Evolutionary conservation across 768 basidiomycete species (phyloP).

Genomic region (Suillus brevipes): DNA sequence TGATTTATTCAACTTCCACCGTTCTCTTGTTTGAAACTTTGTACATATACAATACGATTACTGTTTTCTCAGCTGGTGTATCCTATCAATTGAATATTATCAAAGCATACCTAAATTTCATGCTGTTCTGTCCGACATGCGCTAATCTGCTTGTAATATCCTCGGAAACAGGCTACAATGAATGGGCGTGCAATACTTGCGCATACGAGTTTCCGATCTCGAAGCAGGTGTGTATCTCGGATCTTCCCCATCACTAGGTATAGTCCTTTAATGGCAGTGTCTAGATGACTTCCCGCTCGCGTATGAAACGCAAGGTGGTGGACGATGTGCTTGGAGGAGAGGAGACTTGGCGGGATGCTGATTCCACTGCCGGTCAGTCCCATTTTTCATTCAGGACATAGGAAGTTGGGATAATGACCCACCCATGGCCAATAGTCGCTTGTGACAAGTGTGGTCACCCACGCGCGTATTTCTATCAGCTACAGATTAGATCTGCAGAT

Average conservation of each 20-base stretch:
- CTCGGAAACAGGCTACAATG: conserved; percentile 77
- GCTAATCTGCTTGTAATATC: conserved; percentile 84
- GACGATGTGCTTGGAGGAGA: conserved; percentile 97
- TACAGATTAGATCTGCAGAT: conserved; percentile 93
- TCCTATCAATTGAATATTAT: neutral
- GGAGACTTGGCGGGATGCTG: conserved; percentile 92
- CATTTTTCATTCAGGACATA: neutral
- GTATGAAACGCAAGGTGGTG: conserved; percentile 81
- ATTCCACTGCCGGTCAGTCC: conserved; percentile 70
- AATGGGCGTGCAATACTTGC: conserved; percentile 92
- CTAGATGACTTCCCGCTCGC: conserved; percentile 90
- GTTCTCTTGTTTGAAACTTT: too few species aligned
- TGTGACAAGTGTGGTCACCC: conserved; percentile 71
- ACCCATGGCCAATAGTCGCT: conserved; percentile 32
- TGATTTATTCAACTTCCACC: neutral
- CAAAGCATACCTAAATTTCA: conserved; percentile 28
- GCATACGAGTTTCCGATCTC: conserved; percentile 76
- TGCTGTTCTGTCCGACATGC: conserved; percentile 96
- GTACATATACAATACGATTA: neutral
- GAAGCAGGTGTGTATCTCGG: neutral
- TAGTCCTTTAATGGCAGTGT: neutral
- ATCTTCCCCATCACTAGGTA: neutral
- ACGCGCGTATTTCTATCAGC: conserved; percentile 90
- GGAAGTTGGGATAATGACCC: neutral
- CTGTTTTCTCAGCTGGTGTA: neutral